Base-by-base conservation (phyloP, 1,284 basidiomycete species). In the Psilocybe mexicana region DNA sequence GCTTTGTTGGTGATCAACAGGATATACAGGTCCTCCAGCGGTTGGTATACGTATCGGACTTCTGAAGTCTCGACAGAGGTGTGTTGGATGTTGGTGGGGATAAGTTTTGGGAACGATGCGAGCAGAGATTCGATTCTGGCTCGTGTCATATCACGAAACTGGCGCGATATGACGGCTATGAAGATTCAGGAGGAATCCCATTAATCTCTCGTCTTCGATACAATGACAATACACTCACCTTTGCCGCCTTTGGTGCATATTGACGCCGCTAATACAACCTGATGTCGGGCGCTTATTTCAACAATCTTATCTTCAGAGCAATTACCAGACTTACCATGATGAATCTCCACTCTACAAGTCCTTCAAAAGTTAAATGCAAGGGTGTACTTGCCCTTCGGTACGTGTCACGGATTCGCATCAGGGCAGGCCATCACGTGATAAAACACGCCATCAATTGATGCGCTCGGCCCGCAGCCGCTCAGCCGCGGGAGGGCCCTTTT, bases 21-120 rank as follows among this genome's bases (percentile, higher is more conserved):
- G 64, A 99, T 96, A 74, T 98, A 98, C 50, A 99, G 87, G 71
- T 99, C 96, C 73, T 99, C 97, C 51, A 99, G 85, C 0, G 96
- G 96, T 70, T 98, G 95, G 74, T 98, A 99, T 66, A 99, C 96
- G 72, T 96, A 99, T 66, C 97, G 93, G 55, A 96, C 94, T 74
- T 95, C 92, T 50, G 86, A 74, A 0, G 92, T 96, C 76, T 97
- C 94, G 65, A 97, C 90, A 11, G 94, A 94, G 7, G 97, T 99
- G 76, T 99, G 97, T 76, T 99, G 96, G 14, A 93, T 95, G 69
- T 94, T 94, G 61, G 90, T 85, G n/a, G 94, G 94, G 66, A 99
- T 96, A 66, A 98, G 88, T 74, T 98, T 98, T 8, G 96, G 95
- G 81, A 99, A 99, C 5, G 96, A 96, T 7, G 96, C 90, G 45